Conservation (phyloP, 2,329 filamentous ascomycete genomes). For the Talaromyces rugulosus region DNA sequence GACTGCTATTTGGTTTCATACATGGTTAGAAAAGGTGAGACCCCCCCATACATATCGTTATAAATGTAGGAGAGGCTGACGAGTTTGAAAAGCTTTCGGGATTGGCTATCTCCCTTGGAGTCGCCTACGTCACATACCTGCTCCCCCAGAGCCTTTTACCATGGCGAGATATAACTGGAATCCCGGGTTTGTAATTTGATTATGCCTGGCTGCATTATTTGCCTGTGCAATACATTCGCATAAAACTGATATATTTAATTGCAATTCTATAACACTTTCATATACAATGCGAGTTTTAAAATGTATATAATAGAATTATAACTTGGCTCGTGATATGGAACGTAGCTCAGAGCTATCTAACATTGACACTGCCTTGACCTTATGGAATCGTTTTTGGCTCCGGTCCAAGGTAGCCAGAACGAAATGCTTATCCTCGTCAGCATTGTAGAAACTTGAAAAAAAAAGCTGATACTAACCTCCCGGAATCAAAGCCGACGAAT, state of each 20-base stretch:
- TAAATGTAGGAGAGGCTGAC: not conserved
- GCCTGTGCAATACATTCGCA: not conserved
- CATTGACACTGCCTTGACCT: not conserved
- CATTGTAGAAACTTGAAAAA: not conserved
- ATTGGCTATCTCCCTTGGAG: conserved; percentile 43
- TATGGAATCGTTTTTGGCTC: conserved; percentile 23
- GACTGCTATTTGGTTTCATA: conserved; percentile 98
- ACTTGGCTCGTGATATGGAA: not conserved
- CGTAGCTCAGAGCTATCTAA: not conserved
- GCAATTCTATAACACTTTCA: not conserved
- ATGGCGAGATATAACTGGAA: conserved; percentile 45
- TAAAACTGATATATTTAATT: not conserved
- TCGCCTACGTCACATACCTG: conserved; percentile 50
- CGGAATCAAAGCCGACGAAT: conserved; percentile 52
- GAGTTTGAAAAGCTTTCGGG: conserved; percentile 42
- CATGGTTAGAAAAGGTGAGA: conserved; percentile 91
- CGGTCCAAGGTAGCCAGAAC: conserved; percentile 30
- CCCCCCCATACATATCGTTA: not conserved
- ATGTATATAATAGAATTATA: not conserved
- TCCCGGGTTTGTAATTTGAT: conserved; percentile 22
- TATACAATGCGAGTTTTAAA: not conserved
- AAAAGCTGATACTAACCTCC: conserved; percentile 43
- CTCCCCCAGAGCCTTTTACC: conserved; percentile 42
- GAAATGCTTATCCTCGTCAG: conserved; percentile 27
- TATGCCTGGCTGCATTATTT: not conserved